Evolutionary conservation across 139 green algal genomes (phyloP), one percentile per base, ranked within the genome.

Genomic region (Axilococcus clingmanii): DNA sequence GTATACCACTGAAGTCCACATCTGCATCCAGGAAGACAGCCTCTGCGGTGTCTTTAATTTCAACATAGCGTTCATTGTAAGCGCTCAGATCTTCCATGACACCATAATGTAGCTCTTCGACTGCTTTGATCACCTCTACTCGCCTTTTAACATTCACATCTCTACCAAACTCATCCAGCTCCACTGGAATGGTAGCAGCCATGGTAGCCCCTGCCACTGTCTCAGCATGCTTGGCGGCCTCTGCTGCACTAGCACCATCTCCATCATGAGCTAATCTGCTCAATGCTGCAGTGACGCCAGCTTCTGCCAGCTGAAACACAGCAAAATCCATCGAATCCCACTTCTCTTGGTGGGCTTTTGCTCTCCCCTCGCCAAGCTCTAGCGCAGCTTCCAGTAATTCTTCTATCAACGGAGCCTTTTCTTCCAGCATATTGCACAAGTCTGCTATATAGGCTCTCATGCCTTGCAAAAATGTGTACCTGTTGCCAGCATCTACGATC

Each of bases 91-190:
- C 95, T 82, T 16, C 48, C 33, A 35, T 83, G 12, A 54, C 44
- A 14, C 54, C 43, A 31, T 35, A 59, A 9, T 17, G 51, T 41
- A 40, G 32, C 25, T 44, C 37, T 51, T 53, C 37, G 46, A 42
- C 32, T 29, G 61, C 31, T 35, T 49, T 50, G 41, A 65, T 36
- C 19, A 61, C 61, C 41, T 82, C 69, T 22, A 62, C 53, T 25
- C 66, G 52, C 35, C 57, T 50, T 57, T 75, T 50, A 42, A 88
- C 44, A 34, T 87, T 87, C 20, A 81, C 17, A 49, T 86, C 85
- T 5, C 86, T 59, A 12, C 87, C 87, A 76, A 92, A 94, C 75
- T 96, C 87, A 61, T 96, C 87, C 38, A 91, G 28, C 70, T 88
- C 52, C 17, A 61, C 43, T 3, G 59, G 59, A 25, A 70, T 37